Evolutionary conservation across 2,329 filamentous ascomycete species (phyloP).

Genomic region (Blastomyces parvus): DNA sequence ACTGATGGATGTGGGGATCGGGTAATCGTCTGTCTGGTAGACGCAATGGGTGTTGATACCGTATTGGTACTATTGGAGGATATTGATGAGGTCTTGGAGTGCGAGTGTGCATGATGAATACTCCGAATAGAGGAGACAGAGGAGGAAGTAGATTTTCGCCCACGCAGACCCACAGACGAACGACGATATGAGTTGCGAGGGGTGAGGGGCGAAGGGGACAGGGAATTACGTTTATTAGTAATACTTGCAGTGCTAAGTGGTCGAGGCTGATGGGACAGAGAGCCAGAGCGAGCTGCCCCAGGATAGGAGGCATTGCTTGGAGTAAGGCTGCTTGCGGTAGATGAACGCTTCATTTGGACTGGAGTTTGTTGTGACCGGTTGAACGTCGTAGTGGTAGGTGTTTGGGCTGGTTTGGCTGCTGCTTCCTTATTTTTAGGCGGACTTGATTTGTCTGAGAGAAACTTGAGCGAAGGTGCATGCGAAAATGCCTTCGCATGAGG

Average conservation of each 20-base stretch:
- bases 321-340: conserved; percentile 34
- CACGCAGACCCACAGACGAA: conserved; percentile 71
- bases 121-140: conserved; percentile 89
- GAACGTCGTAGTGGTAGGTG: conserved; percentile 19
- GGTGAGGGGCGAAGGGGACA: conserved; percentile 79
- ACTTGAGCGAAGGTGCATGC: conserved; percentile 27
- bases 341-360: conserved; percentile 33
- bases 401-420: conserved; percentile 22
- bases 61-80: conserved; percentile 70
- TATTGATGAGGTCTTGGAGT: conserved; percentile 90
- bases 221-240: conserved; percentile 53
- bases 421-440: conserved; percentile 32
- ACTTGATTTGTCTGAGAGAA: conserved; percentile 31
- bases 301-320: conserved; percentile 36
- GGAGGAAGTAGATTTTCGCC: conserved; percentile 90
- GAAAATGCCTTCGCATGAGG: conserved; percentile 35
- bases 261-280: conserved; percentile 28
- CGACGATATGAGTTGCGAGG: conserved; percentile 79
- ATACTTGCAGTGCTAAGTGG: conserved; percentile 27
- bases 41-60: conserved; percentile 56
- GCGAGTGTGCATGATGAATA: conserved; percentile 78
- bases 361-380: conserved; percentile 26
- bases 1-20: conserved; percentile 81
- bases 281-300: conserved; percentile 33
- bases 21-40: conserved; percentile 40